Evolutionary conservation across 1,139 yeast species (phyloP), one percentile per base, ranked within the genome.

Genomic region (Wickerhamomyces sp.): DNA sequence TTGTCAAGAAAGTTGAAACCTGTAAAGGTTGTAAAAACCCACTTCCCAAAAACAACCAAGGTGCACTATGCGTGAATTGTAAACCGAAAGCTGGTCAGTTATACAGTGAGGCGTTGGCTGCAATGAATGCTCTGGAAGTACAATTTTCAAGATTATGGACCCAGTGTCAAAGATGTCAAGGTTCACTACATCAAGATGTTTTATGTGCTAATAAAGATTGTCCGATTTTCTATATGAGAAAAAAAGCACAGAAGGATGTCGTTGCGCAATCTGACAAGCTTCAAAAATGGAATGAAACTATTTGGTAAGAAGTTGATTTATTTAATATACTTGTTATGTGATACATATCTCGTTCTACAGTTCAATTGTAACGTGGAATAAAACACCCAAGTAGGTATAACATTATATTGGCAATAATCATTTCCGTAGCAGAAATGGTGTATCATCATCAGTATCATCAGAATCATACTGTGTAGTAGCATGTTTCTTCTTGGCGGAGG

Each of bases 151-250:
- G 95, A 47, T 67, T 94, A 44, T 94, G 99, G 99, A 92, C 98
- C 0, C 96, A 94, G 58, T 94, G 99, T 60, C 99, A 94, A 64
- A 71, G 97, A 48, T 94, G 98, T 61, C 97, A 94, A 55, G 97
- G 97, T 0, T 86, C 95, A 18, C 67, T 94, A 43, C 97, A 92
- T 55, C 97, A 89, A 61, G 97, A 92, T 54, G 98, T 94, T 7
- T 68, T 92, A 31, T 94, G 99, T 60, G 83, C 96, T 0, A 88
- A 92, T 52, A 89, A 89, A 52, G 97, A 92, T 63, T 94, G 99
- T 64, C 97, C 97, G 2, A 92, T 94, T 28, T 94, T 92, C 56
- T 94, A 92, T 61, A 92, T 94, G 98, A 74, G 99, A 56, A 90
- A 83, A 60, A 90, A 92, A 60, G 95, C 90, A 3, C 96, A 87